A percentile compares a stretch with the other conserved stretches of the same genome.
phyloP scores from a whole-genome alignment of 2,329 filamentous ascomycete species.

The Lecanicillium sp. region DNA sequence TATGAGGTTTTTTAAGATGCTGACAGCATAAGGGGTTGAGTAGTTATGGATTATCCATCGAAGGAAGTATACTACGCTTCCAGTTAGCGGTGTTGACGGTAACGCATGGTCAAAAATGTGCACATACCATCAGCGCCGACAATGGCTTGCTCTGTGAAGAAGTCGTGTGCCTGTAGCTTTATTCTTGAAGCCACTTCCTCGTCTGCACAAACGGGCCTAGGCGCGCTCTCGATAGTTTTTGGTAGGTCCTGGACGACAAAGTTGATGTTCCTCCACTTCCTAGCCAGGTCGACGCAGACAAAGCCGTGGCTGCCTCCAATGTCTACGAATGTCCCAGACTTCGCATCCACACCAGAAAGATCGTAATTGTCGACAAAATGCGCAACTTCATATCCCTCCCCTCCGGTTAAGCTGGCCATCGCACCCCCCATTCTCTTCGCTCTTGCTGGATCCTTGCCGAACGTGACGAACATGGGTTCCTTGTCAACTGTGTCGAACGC shows the following conservation, averaged over 20 bases:
- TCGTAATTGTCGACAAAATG: constrained; percentile 48
- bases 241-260: constrained; percentile 50
- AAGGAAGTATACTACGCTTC: constrained; percentile 42
- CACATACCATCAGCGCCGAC: constrained; percentile 41
- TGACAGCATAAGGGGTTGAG: constrained; percentile 42
- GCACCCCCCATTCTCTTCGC: constrained; percentile 45
- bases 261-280: constrained; percentile 38
- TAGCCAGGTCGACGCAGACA: constrained; percentile 46
- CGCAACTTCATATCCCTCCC: constrained; percentile 47
- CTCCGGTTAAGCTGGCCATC: constrained; percentile 47
- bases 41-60: constrained; percentile 57
- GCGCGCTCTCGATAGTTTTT: constrained; percentile 40
- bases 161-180: constrained; percentile 43
- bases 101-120: background rate
- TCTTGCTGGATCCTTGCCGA: constrained; percentile 38
- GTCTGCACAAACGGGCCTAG: constrained; percentile 32
- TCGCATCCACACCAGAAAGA: constrained; percentile 37
- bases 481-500: constrained; percentile 41
- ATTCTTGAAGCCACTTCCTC: constrained; percentile 30
- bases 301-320: constrained; percentile 52
- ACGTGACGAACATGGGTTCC: constrained; percentile 47
- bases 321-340: constrained; percentile 45
- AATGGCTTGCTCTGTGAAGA: constrained; percentile 48
- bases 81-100: background rate
- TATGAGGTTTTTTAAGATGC: constrained; percentile 41